Conservation (phyloP, 208 protist species). For the Herpetomonas tarakana region DNA sequence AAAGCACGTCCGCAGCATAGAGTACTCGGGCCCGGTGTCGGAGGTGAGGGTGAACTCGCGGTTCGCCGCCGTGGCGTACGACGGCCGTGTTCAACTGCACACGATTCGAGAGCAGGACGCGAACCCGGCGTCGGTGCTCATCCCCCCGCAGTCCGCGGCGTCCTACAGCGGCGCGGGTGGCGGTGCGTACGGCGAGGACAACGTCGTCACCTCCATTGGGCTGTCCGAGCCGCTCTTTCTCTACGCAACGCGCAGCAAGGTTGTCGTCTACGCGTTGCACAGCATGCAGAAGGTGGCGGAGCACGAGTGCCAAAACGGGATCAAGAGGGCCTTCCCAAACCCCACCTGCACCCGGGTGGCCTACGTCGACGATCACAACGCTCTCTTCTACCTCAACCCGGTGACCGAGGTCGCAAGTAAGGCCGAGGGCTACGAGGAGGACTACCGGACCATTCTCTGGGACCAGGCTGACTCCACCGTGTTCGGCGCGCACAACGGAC, state of each 20-base stretch:
- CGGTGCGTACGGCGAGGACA: constrained; percentile 24
- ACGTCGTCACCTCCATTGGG: constrained; percentile 68
- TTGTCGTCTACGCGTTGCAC: constrained; percentile 81
- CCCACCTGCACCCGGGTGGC: constrained; percentile 88
- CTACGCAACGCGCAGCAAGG: constrained; percentile 80
- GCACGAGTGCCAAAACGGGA: constrained; percentile 48
- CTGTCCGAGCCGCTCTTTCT: constrained; percentile 93
- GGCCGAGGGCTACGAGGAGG: constrained; percentile 66
- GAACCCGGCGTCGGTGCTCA: not conserved
- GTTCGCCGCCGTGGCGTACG: constrained; percentile 85
- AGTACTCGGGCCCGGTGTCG: constrained; percentile 73
- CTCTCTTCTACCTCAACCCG: constrained; percentile 89
- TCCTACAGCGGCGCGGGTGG: not conserved
- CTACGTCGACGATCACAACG: constrained; percentile 85
- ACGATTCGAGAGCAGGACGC: constrained; percentile 48
- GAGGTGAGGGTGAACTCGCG: constrained; percentile 70
- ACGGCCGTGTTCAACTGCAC: constrained; percentile 84
- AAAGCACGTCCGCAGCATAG: constrained; percentile 47
- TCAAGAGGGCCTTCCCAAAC: constrained; percentile 87
- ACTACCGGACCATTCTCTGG: constrained; percentile 86
- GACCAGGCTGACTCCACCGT: constrained; percentile 90
- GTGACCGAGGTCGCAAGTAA: constrained; percentile 79
- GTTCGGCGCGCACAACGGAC: constrained; percentile 73
- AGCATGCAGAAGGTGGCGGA: constrained; percentile 89
- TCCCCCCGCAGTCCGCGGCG: not conserved